Conservation (phyloP, 1,139 yeast species). For the Yamadazyma triangularis region DNA sequence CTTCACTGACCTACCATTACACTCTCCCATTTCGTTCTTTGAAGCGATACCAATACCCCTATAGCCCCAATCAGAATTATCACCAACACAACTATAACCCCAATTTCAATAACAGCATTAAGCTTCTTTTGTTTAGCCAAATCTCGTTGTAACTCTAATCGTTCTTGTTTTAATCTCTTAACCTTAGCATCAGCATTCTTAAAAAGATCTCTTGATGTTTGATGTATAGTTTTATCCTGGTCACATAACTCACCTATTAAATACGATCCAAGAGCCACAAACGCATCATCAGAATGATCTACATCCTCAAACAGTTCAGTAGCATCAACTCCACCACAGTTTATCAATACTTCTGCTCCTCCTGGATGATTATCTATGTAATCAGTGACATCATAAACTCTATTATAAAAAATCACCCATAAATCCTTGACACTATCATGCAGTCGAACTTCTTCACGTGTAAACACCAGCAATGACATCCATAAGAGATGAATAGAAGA, state of each 20-base stretch:
- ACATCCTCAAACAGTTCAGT: slow-evolving; percentile 55
- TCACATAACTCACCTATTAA: slow-evolving; percentile 28
- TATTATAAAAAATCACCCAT: slow-evolving; percentile 65
- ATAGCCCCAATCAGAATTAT: slow-evolving; percentile 23
- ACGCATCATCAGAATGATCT: slow-evolving; percentile 44
- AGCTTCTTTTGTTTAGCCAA: slow-evolving; percentile 8
- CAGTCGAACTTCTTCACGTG: slow-evolving; percentile 34
- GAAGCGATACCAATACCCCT: slow-evolving; percentile 15
- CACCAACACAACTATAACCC: slow-evolving; percentile 18
- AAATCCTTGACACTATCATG: slow-evolving; percentile 48
- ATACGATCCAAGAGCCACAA: slow-evolving; percentile 36
- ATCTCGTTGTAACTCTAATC: slow-evolving; percentile 7
- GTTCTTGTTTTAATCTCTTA: slow-evolving; percentile 5
- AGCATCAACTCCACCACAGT: slow-evolving; percentile 73
- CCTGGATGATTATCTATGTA: slow-evolving; percentile 60
- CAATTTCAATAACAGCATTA: slow-evolving; percentile 12
- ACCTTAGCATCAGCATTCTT: slow-evolving; percentile 11
- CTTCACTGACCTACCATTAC: no score
- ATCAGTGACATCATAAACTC: slow-evolving; percentile 55
- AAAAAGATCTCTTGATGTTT: slow-evolving; percentile 8
- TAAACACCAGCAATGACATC: no score
- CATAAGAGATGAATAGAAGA: no score
- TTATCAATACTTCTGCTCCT: slow-evolving; percentile 62
- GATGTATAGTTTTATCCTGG: slow-evolving; percentile 14
- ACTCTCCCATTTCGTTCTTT: slow-evolving; percentile 1